Percentiles rank a stretch among this genome's conserved stretches.
These are phyloP conservation scores for Daldinia sp. DNA, from an alignment of 2,329 filamentous ascomycete genomes.

Conservation along the genomic window DNA sequence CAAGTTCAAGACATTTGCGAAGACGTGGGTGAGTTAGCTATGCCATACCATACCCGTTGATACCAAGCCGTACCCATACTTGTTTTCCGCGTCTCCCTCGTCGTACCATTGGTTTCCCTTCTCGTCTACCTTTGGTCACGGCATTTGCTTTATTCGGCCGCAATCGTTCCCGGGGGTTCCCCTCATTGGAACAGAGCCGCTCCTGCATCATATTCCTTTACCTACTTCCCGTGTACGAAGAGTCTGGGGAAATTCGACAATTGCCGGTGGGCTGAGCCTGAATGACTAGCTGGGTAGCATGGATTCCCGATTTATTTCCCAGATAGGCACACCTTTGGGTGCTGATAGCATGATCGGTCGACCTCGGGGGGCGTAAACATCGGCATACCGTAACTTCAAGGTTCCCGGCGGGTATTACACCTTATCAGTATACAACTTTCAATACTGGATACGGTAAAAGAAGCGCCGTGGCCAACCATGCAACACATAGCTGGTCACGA, in stretches of 20 bases:
- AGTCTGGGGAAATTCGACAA: conserved; percentile 9
- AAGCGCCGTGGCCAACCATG: conserved; percentile 15
- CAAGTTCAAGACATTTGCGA: conserved; percentile 71
- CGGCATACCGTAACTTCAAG: conserved; percentile 3
- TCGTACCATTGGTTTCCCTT: conserved; percentile 13
- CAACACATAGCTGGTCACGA: conserved; percentile 13
- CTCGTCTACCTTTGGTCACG: conserved; percentile 5
- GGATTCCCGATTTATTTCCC: conserved; percentile 3
- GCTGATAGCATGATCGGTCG: conserved; percentile 5
- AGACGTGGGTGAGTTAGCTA: conserved; percentile 65
- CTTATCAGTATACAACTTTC: conserved; percentile 7
- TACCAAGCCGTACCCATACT: neutral
- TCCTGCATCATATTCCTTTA: conserved; percentile 9
- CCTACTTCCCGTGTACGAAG: neutral
- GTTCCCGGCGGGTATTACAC: conserved; percentile 5
- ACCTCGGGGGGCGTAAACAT: conserved; percentile 10
- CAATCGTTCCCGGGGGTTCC: neutral
- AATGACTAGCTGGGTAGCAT: conserved; percentile 4
- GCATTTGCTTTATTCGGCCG: conserved; percentile 19
- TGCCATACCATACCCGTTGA: neutral
- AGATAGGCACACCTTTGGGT: conserved; percentile 12
- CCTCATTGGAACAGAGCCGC: conserved; percentile 14
- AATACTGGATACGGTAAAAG: conserved; percentile 7
- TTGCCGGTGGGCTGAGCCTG: conserved; percentile 10
- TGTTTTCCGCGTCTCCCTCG: neutral